Evolutionary conservation across 1,284 basidiomycete species (phyloP).

Genomic region (Ceratobasidium sp.): DNA sequence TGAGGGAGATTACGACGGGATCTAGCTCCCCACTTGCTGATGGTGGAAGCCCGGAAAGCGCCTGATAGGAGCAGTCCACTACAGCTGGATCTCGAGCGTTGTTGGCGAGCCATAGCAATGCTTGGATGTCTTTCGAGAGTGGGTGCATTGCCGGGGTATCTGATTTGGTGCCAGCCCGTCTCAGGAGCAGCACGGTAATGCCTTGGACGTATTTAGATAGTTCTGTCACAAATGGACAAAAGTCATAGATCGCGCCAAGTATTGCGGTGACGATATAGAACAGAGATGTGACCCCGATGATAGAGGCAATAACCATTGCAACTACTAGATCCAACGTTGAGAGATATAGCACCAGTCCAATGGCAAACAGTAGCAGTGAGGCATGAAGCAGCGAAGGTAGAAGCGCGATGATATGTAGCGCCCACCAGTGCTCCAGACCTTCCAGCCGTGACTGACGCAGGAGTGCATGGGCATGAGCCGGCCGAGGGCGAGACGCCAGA

Average conservation of each 20-base stretch:
- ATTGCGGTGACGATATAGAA: background rate
- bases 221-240: background rate
- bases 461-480: background rate
- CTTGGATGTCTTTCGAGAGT: too few relatives aligned
- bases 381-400: slow-evolving; percentile 18
- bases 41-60: too few relatives aligned
- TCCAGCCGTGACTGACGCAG: background rate
- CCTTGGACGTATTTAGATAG: background rate
- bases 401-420: background rate
- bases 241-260: background rate
- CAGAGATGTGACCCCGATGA: background rate
- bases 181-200: too few relatives aligned
- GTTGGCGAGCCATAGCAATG: too few relatives aligned
- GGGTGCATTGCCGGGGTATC: too few relatives aligned
- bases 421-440: slow-evolving; percentile 26
- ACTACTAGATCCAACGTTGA: background rate
- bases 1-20: too few relatives aligned
- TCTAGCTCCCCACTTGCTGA: too few relatives aligned
- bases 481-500: background rate
- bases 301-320: background rate
- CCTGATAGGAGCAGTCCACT: too few relatives aligned
- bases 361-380: slow-evolving; percentile 21
- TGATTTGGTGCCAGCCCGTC: too few relatives aligned
- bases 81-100: too few relatives aligned
- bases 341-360: slow-evolving; percentile 7